These are phyloP conservation scores for Gaeumannomyces sp. DNA, from an alignment of 2,329 filamentous ascomycete species.

Conservation along the genomic window DNA sequence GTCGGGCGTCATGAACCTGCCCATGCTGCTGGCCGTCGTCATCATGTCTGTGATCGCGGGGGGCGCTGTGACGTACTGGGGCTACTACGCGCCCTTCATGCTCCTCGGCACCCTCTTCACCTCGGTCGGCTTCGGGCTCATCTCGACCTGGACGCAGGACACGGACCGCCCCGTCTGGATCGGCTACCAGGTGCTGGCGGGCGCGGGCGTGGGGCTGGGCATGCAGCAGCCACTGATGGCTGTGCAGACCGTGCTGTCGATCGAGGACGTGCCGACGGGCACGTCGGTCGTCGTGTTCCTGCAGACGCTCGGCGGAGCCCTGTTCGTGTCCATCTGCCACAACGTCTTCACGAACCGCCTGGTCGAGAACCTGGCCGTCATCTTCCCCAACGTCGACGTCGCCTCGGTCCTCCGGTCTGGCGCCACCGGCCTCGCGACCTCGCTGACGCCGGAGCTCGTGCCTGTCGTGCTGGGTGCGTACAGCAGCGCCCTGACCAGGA, in stretches of 20 bases:
- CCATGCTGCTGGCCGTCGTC: slow-evolving; percentile 26
- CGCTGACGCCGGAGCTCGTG: slow-evolving; percentile 15
- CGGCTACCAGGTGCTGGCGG: slow-evolving; percentile 32
- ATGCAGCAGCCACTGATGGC: slow-evolving; percentile 35
- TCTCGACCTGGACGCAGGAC: slow-evolving; percentile 28
- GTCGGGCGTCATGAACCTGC: slow-evolving; percentile 28
- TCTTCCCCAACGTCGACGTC: slow-evolving; percentile 22
- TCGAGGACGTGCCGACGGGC: slow-evolving; percentile 33
- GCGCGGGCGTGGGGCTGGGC: slow-evolving; percentile 32
- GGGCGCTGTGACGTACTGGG: slow-evolving; percentile 24
- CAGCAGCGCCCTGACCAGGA: slow-evolving; percentile 24
- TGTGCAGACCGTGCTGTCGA: slow-evolving; percentile 33
- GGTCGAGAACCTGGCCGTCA: slow-evolving; percentile 20
- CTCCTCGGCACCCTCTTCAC: slow-evolving; percentile 23
- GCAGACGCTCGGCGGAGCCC: slow-evolving; percentile 23
- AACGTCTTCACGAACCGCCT: slow-evolving; percentile 37
- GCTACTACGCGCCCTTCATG: slow-evolving; percentile 35
- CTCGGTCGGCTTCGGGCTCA: slow-evolving; percentile 28
- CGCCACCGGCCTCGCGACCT: slow-evolving; percentile 17
- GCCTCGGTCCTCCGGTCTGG: slow-evolving; percentile 19
- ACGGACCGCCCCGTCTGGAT: slow-evolving; percentile 29
- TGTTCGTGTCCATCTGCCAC: slow-evolving; percentile 36
- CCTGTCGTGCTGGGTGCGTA: slow-evolving; percentile 25
- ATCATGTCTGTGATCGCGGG: slow-evolving; percentile 23
- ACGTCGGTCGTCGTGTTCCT: slow-evolving; percentile 34